These are phyloP conservation scores for Purshia tridentata DNA, from an alignment of 306 rosid species.

Conservation along the genomic window DNA sequence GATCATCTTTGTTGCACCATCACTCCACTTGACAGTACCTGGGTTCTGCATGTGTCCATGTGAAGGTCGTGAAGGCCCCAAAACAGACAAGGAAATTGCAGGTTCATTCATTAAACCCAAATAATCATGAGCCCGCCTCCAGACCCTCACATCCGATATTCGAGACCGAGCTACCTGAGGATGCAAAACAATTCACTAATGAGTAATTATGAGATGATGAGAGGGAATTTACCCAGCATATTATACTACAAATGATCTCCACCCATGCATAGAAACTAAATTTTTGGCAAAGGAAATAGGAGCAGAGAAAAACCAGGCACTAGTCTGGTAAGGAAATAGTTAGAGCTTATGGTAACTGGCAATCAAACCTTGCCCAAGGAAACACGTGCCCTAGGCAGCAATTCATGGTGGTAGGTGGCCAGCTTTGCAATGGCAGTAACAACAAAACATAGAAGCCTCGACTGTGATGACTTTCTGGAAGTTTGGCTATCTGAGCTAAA, in stretches of 20 bases:
- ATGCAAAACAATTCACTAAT: conserved; percentile 19
- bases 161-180: conserved; percentile 86
- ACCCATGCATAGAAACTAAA: not conserved
- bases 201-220: not conserved
- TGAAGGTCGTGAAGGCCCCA: conserved; percentile 79
- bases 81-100: conserved; percentile 75
- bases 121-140: conserved; percentile 89
- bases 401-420: conserved; percentile 85
- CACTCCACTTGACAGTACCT: conserved; percentile 85
- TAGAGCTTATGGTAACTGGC: not conserved
- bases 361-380: conserved; percentile 83
- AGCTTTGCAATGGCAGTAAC: conserved; percentile 96
- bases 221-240: not conserved
- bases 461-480: conserved; percentile 73
- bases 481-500: conserved; percentile 46
- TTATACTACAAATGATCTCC: not conserved
- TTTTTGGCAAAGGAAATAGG: not conserved
- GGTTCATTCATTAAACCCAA: conserved; percentile 89
- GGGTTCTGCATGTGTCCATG: conserved; percentile 51
- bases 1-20: conserved; percentile 76
- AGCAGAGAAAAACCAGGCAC: not conserved
- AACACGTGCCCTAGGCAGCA: conserved; percentile 86
- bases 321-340: not conserved
- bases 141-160: conserved; percentile 78
- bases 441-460: conserved; percentile 91